Percentiles rank a stretch among this genome's conserved stretches.
Evolutionary conservation across 78 protist genomes (phyloP).

Genomic region (Tieghemostelium lacteum): DNA sequence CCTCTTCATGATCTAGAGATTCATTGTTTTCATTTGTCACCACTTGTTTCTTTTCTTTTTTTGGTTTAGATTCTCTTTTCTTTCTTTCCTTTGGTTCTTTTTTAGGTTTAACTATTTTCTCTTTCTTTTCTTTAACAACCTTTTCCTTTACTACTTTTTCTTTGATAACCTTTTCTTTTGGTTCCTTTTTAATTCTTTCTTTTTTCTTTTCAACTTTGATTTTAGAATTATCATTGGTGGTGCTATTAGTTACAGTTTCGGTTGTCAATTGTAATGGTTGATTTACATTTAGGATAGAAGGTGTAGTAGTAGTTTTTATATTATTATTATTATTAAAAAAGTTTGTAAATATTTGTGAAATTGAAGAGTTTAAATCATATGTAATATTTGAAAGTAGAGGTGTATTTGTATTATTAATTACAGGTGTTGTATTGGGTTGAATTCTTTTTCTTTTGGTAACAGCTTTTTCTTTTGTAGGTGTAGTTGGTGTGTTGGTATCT

Average conservation of each 20-base stretch:
- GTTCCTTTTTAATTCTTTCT: not conserved
- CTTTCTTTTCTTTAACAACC: not conserved
- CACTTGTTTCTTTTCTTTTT: slow-evolving; percentile 11
- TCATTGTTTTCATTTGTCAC: not conserved
- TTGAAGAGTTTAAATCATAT: slow-evolving; percentile 46
- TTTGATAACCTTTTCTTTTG: not conserved
- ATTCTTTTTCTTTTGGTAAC: slow-evolving; percentile 2
- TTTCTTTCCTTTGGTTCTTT: not conserved
- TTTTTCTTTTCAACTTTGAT: too few species aligned
- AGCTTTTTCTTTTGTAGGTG: too few species aligned
- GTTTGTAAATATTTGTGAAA: slow-evolving; percentile 24
- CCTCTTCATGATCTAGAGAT: not conserved
- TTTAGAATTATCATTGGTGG: not conserved
- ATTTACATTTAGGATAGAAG: too few species aligned
- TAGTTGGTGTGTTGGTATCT: too few species aligned
- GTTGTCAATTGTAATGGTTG: not conserved
- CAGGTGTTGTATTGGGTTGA: not conserved
- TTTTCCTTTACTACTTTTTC: not conserved
- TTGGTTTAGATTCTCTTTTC: not conserved
- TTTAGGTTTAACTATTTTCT: not conserved
- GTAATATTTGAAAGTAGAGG: not conserved
- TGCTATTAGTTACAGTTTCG: not conserved
- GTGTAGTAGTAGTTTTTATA: not conserved
- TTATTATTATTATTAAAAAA: not conserved
- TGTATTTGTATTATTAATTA: not conserved